Evolutionary conservation across 2,329 filamentous ascomycete genomes (phyloP), one percentile per base, ranked within the genome.

Genomic region (Stromatinia cepivora): DNA sequence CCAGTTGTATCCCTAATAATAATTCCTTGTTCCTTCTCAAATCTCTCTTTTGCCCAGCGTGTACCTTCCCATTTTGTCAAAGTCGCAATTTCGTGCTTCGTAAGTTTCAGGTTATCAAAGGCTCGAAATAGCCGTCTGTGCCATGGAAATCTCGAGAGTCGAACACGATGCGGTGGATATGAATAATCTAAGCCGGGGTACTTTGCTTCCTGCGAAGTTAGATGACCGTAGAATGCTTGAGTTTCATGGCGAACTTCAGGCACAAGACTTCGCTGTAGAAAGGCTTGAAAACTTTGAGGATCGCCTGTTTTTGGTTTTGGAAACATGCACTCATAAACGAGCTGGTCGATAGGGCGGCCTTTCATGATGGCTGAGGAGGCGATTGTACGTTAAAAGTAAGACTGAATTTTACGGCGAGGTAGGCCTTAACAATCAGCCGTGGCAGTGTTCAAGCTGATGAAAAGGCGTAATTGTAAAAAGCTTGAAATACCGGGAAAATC

Each of bases 21-120:
- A 70, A 91, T 84, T 46, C 88, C 88, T 76, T 93, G 90, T 76
- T 94, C 91, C 69, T 85, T 85, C 82, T 94, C 91, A 77, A 89
- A 94, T 67, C 91, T 87, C 77, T 93, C 90, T 77, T 93, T 90
- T 71, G 92, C 92, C 91, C 91, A 94, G 71, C 89, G 88, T 13
- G 91, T 94, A 69, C 91, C 91, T 81, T 94, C 91, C 91, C 91
- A 94, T 76, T 91, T 90, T 70, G 91, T 93, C 77, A 94, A 82
- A 62, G 84, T 83, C 67, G 87, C 84, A 74, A 94, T 92, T 78
- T 94, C 91, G 74, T 83, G 81, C 69, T 86, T 81, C 10, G 91
- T 94, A 52, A 94, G 83, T 56, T 84, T 84, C 34, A 94, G 84
- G 36, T 80, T 81, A 79, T 93, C 90, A 76, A 94, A 93, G 39